These are phyloP conservation scores for Remersonia thermophila DNA, from an alignment of 2,329 filamentous ascomycete species.

Conservation along the genomic window DNA sequence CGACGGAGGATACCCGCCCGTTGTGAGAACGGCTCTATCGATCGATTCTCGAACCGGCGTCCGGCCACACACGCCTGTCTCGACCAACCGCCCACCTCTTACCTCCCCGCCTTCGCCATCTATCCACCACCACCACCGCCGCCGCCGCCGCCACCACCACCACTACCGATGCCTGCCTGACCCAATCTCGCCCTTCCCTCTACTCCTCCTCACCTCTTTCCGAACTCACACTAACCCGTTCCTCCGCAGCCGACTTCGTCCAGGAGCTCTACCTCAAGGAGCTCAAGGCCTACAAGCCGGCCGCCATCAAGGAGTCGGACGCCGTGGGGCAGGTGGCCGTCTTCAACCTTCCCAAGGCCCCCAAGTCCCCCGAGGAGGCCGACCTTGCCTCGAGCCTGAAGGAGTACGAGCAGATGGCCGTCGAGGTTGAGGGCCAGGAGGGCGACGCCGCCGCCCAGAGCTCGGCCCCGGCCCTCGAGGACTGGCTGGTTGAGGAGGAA, in stretches of 20 bases:
- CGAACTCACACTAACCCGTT: not conserved
- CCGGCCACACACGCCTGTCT: too few relatives aligned
- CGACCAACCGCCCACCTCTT: too few relatives aligned
- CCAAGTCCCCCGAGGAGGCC: slow-evolving; percentile 82
- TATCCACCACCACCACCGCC: too few relatives aligned
- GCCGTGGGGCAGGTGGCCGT: slow-evolving; percentile 82
- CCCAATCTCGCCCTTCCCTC: too few relatives aligned
- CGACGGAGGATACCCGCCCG: not conserved
- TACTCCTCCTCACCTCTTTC: too few relatives aligned
- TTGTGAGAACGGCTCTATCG: not conserved
- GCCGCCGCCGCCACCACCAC: too few relatives aligned
- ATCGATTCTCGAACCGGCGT: too few relatives aligned
- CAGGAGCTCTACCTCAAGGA: slow-evolving; percentile 97
- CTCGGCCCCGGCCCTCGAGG: slow-evolving; percentile 45
- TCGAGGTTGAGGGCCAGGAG: slow-evolving; percentile 86
- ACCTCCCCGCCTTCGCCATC: too few relatives aligned
- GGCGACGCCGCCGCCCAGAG: slow-evolving; percentile 46
- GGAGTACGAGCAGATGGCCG: slow-evolving; percentile 86
- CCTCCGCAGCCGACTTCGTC: slow-evolving; percentile 74
- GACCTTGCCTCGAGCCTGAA: slow-evolving; percentile 85
- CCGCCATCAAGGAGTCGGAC: slow-evolving; percentile 72
- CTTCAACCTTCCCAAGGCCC: slow-evolving; percentile 69
- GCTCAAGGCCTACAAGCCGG: slow-evolving; percentile 87
- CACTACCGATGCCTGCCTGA: too few relatives aligned
- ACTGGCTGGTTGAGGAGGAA: slow-evolving; percentile 79